These are phyloP conservation scores for Rhododendron mucronatum DNA, from an alignment of 148 eudicot genomes.

Conservation along the genomic window DNA sequence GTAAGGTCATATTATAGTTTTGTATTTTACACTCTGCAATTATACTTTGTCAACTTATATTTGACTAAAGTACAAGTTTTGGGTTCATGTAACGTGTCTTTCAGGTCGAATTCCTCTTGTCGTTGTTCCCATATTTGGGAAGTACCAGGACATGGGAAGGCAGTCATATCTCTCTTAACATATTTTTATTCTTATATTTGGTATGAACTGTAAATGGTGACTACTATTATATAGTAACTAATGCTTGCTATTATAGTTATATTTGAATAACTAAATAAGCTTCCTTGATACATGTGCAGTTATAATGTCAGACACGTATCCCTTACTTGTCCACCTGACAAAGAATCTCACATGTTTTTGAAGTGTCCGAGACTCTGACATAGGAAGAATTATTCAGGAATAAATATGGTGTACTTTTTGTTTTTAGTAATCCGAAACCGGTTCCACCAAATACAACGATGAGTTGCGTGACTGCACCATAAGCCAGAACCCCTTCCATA, in stretches of 20 bases:
- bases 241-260: not conserved
- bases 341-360: not conserved
- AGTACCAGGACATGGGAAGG: not conserved
- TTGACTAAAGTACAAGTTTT: not conserved
- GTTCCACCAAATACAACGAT: not conserved
- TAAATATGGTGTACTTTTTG: not conserved
- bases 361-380: not conserved
- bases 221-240: not conserved
- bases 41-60: not conserved
- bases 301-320: not conserved
- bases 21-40: not conserved
- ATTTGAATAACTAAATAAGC: not conserved
- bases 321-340: not conserved
- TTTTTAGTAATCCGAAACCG: not conserved
- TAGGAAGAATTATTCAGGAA: not conserved
- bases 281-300: not conserved
- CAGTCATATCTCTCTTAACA: not conserved
- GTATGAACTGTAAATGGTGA: not conserved
- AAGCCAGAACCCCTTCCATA: not conserved
- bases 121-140: not conserved
- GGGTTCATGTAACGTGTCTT: not conserved
- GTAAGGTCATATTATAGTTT: not conserved
- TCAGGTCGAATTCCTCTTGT: not conserved
- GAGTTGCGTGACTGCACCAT: not conserved
- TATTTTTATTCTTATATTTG: too few relatives aligned